phyloP scores from a whole-genome alignment of 805 yeast species.

The Hanseniaspora lindneri region DNA sequence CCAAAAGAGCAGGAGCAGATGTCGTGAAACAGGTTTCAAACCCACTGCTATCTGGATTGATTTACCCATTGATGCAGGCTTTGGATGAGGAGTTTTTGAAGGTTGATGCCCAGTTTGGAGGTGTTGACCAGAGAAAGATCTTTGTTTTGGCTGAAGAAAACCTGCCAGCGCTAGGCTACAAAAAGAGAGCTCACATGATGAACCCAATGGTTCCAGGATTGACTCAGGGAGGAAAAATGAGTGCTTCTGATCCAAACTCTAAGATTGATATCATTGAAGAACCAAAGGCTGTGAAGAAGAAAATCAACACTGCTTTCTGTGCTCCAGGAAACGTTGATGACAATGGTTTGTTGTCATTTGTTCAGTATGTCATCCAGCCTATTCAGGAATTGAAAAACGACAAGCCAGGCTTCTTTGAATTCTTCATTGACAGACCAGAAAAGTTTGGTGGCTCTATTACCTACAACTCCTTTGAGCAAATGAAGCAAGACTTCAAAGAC shows the following conservation, averaged over 20 bases:
- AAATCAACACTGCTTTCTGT: constrained; percentile 84
- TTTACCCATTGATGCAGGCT: constrained; percentile 98
- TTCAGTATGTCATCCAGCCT: constrained; percentile 76
- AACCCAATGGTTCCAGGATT: constrained; percentile 98
- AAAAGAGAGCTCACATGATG: constrained; percentile 96
- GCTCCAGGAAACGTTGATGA: constrained; percentile 88
- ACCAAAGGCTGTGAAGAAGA: constrained; percentile 78
- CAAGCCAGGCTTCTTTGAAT: constrained; percentile 42
- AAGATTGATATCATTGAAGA: constrained; percentile 88
- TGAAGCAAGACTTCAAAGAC: constrained; percentile 59
- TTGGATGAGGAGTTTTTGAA: constrained; percentile 83
- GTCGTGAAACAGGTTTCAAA: constrained; percentile 95
- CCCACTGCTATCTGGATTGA: constrained; percentile 84
- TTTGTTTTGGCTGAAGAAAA: constrained; percentile 94
- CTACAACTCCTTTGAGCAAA: constrained; percentile 52
- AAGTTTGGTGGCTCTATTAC: constrained; percentile 89
- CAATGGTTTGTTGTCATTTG: constrained; percentile 79
- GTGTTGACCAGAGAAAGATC: constrained; percentile 97
- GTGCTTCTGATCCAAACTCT: constrained; percentile 97
- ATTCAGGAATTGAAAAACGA: constrained; percentile 56
- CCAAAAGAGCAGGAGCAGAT: constrained; percentile 98
- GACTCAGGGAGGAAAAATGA: constrained; percentile 95
- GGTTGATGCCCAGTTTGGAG: constrained; percentile 94
- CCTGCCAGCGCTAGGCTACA: constrained; percentile 76
- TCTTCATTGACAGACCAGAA: constrained; percentile 82